These are phyloP conservation scores for Fusarium sp. DNA, from an alignment of 2,329 filamentous ascomycete species.

Conservation along the genomic window DNA sequence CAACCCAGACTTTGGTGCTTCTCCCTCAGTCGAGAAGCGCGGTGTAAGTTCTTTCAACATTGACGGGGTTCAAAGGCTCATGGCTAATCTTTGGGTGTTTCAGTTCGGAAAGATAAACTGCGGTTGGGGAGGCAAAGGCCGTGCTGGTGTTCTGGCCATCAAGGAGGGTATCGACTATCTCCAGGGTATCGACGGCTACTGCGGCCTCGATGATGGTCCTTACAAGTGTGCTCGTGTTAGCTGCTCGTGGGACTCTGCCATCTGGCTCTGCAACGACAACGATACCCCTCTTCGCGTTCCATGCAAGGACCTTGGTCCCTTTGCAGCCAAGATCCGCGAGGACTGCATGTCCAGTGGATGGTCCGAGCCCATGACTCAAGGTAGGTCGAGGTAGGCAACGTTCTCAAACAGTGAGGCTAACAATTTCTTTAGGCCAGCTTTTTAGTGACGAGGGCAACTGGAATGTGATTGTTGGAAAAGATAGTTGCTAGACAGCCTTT, in stretches of 20 bases:
- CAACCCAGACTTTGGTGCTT: neutral
- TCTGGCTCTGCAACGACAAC: constrained; percentile 15
- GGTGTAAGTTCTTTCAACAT: neutral
- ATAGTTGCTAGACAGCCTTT: neutral
- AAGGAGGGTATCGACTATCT: neutral
- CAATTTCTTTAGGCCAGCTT: neutral
- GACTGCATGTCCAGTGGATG: neutral
- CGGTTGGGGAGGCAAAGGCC: neutral
- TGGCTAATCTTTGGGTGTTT: neutral
- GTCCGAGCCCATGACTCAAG: constrained; percentile 1
- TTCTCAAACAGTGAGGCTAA: neutral
- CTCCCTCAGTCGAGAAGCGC: neutral
- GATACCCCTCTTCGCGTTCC: neutral
- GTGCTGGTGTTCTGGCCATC: neutral
- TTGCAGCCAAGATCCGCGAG: neutral
- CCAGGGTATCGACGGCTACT: neutral
- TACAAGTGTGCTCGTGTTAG: constrained; percentile 3
- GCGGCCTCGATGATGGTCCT: constrained; percentile 1
- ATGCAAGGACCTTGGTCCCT: neutral
- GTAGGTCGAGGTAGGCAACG: neutral
- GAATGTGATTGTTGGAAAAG: constrained; percentile 6
- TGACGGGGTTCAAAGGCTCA: no score
- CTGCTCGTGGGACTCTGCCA: constrained; percentile 11
- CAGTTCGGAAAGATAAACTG: neutral
- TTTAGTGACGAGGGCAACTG: neutral